Evolutionary conservation across 192 early-diverging fungal species (phyloP).

Genomic region (Coemansia sp.): DNA sequence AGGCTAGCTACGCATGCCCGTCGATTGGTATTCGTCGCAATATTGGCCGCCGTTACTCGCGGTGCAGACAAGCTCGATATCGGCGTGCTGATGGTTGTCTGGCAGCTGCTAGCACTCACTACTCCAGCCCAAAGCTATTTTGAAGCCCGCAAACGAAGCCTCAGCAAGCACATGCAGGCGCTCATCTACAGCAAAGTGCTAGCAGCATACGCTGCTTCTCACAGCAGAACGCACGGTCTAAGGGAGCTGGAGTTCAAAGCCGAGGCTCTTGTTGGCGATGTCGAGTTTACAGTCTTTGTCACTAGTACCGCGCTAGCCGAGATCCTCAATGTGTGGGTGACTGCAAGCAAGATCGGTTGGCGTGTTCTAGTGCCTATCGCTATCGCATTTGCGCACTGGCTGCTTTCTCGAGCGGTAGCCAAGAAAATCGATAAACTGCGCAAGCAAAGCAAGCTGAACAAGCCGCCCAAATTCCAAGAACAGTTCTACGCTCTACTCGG

Average conservation of each 20-base stretch:
- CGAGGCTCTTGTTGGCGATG: background rate
- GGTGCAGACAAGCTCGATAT: background rate
- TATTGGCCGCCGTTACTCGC: slow-evolving; percentile 1
- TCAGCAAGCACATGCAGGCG: background rate
- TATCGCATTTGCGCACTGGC: slow-evolving; percentile 7
- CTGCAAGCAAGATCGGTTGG: slow-evolving; percentile 31
- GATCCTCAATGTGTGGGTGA: slow-evolving; percentile 21
- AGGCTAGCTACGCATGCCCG: background rate
- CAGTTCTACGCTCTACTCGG: slow-evolving; percentile 24
- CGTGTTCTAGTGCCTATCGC: slow-evolving; percentile 28
- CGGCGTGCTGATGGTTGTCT: background rate
- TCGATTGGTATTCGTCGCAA: slow-evolving; percentile 10
- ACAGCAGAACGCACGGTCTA: background rate
- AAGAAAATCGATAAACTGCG: background rate
- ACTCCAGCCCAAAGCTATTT: background rate
- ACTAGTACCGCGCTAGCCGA: slow-evolving; percentile 5
- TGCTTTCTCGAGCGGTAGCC: background rate
- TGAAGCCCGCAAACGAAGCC: background rate
- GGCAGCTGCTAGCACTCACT: slow-evolving; percentile 13
- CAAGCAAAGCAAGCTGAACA: background rate
- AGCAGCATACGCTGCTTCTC: background rate
- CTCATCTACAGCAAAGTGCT: slow-evolving; percentile 5
- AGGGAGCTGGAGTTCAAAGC: background rate
- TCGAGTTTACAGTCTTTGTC: background rate
- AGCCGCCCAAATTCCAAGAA: slow-evolving; percentile 2